Evolutionary conservation across 1,284 basidiomycete genomes (phyloP), one percentile per base, ranked within the genome.

Genomic region (Exobasidium cylindrosporum): DNA sequence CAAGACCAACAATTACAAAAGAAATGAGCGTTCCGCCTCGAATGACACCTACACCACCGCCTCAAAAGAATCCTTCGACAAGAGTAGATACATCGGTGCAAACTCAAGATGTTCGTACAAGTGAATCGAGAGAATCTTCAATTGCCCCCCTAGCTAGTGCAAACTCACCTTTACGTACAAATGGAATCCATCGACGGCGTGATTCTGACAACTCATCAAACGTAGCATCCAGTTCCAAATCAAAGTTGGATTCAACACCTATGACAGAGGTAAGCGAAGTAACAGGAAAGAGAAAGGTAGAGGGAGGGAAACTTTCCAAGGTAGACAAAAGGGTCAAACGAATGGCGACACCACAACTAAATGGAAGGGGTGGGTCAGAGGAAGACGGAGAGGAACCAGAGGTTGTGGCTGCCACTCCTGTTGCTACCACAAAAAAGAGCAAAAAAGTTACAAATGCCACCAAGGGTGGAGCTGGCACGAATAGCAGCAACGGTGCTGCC

Each of bases 161-260:
- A 24, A 50, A 50, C 21, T 50, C 47, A 50, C 21, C n/a, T 14
- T 13, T 24, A 14, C 47, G 47, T 21, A 21, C 47, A 2, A 24
- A 21, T 24, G 35, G 35, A 40, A 40, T 17, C 10, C 7, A 40
- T 40, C 35, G 7, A 17, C 35, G 32, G 35, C 56, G 50, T 23
- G 47, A 24, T 7, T 50, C 47, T n/a, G 47, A 26, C n/a, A 57
- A 24, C 21, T 59, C 64, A 2, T 63, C 61, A 21, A 66, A 62
- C 11, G 55, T 68, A 7, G 71, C 71, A 23, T 73, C 71, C 6
- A 67, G 68, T 14, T 73, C 71, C 21, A 73, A 67, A 62, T 68
- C 66, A 47, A 68, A 69, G 67, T 56, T 73, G 21, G 71, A 73
- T 11, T 63, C 65, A 14, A 31, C 23, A 40, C n/a, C 26, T 24